Conservation (phyloP, 768 basidiomycete species). For the Hemileccinum rubropunctum region DNA sequence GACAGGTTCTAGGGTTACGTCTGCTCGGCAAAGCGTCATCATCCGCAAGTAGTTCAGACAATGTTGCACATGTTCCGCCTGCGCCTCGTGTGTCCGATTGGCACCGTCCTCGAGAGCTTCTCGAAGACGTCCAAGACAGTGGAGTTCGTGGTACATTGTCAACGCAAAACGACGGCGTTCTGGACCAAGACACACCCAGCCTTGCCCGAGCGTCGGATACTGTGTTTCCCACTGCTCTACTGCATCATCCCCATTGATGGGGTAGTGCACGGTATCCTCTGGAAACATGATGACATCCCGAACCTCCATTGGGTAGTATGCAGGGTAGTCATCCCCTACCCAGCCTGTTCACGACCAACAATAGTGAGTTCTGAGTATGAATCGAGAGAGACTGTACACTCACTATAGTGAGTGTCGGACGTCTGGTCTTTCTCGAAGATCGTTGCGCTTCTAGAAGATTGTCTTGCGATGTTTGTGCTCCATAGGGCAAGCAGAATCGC, state of each 20-base stretch:
- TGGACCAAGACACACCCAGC: constrained; percentile 27
- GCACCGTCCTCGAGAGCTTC: constrained; percentile 16
- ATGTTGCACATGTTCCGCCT: constrained; percentile 33
- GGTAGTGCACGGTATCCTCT: constrained; percentile 26
- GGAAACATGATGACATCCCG: constrained; percentile 22
- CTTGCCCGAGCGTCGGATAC: constrained; percentile 16
- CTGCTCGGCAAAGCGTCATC: constrained; percentile 44
- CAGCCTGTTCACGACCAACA: constrained; percentile 13
- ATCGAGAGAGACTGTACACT: not conserved
- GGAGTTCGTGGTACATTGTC: constrained; percentile 38
- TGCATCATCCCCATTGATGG: constrained; percentile 23
- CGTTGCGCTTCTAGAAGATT: not conserved
- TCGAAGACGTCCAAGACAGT: constrained; percentile 35
- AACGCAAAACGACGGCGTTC: constrained; percentile 32
- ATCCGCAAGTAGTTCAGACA: constrained; percentile 50
- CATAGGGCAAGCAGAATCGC: constrained; percentile 19
- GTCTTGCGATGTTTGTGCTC: constrained; percentile 13
- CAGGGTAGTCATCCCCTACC: constrained; percentile 27
- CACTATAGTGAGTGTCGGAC: constrained; percentile 15
- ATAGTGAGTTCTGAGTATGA: constrained; percentile 1
- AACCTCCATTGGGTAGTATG: constrained; percentile 25
- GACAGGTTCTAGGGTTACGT: constrained; percentile 48
- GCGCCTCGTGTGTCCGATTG: constrained; percentile 16
- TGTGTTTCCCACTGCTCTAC: constrained; percentile 22
- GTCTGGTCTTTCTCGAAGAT: not conserved